Conservation (phyloP, 2,329 filamentous ascomycete species). For the Trichoderma aggressivum region DNA sequence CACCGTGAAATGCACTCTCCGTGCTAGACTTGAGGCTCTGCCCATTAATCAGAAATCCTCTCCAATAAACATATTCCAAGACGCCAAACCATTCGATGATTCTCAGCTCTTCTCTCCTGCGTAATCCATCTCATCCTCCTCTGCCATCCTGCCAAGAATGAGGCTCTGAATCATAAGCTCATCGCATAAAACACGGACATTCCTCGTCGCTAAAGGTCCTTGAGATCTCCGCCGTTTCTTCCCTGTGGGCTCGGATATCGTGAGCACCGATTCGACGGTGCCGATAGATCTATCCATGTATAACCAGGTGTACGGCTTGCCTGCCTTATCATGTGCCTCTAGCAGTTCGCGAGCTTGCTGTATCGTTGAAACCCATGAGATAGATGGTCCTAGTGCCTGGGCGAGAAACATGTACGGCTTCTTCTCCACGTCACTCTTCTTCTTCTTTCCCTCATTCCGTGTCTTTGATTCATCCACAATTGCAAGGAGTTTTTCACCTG, state of each 20-base stretch:
- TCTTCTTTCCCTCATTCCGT: slow-evolving; percentile 54
- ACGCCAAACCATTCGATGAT: background rate
- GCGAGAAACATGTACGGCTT: slow-evolving; percentile 78
- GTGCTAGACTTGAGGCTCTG: background rate
- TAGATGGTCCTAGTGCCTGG: slow-evolving; percentile 69
- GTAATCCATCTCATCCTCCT: slow-evolving; percentile 48
- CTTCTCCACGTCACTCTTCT: slow-evolving; percentile 34
- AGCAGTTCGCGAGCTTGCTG: slow-evolving; percentile 62
- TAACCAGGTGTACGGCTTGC: slow-evolving; percentile 66
- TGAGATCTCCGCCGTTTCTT: slow-evolving; percentile 42
- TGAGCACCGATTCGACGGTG: slow-evolving; percentile 50
- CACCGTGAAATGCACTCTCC: background rate
- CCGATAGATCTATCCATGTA: slow-evolving; percentile 68
- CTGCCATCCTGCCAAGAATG: slow-evolving; percentile 76
- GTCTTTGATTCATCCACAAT: slow-evolving; percentile 59
- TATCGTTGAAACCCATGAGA: slow-evolving; percentile 64
- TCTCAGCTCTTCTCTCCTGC: slow-evolving; percentile 9
- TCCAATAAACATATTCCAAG: background rate
- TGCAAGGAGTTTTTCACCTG: slow-evolving; percentile 65
- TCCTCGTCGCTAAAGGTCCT: slow-evolving; percentile 39
- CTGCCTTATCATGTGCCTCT: slow-evolving; percentile 45
- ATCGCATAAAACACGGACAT: slow-evolving; percentile 68
- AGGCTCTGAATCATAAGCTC: slow-evolving; percentile 91
- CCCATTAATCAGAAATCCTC: background rate
- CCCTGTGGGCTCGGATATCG: slow-evolving; percentile 25